A percentile compares a stretch with the other conserved stretches of the same genome.
phyloP scores from a whole-genome alignment of 2,329 filamentous ascomycete genomes.

The Biscogniauxia mediterranea region DNA sequence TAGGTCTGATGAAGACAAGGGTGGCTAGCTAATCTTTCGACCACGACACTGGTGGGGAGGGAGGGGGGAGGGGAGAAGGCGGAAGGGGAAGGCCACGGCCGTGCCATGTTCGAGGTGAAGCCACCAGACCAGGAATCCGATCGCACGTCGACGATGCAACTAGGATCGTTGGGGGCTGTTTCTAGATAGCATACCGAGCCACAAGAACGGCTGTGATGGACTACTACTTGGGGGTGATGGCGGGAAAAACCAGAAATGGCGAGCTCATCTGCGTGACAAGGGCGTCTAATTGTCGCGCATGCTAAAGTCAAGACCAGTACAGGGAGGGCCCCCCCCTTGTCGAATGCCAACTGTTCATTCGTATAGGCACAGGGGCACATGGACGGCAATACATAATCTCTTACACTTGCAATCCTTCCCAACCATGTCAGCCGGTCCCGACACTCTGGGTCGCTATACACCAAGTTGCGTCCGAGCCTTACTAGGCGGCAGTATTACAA shows the following conservation, averaged over 20 bases:
- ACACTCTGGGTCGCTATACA: constrained; percentile 1
- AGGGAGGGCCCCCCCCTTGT: neutral
- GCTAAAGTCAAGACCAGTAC: neutral
- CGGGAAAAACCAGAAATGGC: neutral
- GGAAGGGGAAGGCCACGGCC: too few relatives aligned
- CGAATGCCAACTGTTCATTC: neutral
- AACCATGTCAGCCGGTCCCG: neutral
- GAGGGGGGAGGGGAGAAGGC: too few relatives aligned
- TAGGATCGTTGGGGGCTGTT: neutral
- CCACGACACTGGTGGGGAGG: neutral
- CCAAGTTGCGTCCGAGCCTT: neutral
- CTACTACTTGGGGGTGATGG: neutral
- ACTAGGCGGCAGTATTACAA: neutral
- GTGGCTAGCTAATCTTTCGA: neutral
- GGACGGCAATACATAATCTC: neutral
- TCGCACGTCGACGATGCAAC: constrained; percentile 3
- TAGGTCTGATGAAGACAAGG: neutral
- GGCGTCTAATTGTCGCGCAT: neutral
- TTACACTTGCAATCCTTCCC: neutral
- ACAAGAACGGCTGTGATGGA: neutral
- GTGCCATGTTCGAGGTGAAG: neutral
- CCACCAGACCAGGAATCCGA: neutral
- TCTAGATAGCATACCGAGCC: neutral
- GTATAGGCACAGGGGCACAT: neutral
- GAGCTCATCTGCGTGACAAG: neutral